These are phyloP conservation scores for Murraya koenigii DNA, from an alignment of 345 rosid genomes.

Conservation along the genomic window DNA sequence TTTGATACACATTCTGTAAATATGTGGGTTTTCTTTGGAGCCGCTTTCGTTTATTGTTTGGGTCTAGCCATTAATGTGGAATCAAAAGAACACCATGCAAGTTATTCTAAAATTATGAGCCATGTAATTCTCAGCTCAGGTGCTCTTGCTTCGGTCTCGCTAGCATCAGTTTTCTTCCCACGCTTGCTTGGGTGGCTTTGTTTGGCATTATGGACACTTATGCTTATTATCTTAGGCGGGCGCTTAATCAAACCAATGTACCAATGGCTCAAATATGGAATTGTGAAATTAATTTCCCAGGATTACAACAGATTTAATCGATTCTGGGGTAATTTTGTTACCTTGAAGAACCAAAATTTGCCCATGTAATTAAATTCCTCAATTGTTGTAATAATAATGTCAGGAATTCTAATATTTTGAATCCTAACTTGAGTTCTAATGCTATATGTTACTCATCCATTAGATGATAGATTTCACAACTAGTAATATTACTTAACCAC, in stretches of 20 bases:
- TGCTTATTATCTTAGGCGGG: not conserved
- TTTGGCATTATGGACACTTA: not conserved
- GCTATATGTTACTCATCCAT: too few species aligned
- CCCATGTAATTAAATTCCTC: not conserved
- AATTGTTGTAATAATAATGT: too few species aligned
- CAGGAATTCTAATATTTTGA: too few species aligned
- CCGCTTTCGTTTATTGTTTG: not conserved
- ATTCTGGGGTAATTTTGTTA: not conserved
- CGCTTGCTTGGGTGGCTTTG: not conserved
- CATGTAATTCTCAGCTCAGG: not conserved
- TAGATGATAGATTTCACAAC: too few species aligned
- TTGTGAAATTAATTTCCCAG: too few species aligned
- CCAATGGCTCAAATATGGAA: not conserved
- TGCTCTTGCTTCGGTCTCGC: not conserved
- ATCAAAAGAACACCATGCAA: not conserved
- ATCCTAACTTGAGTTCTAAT: too few species aligned
- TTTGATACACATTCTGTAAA: conserved; percentile 6
- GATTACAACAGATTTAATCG: not conserved
- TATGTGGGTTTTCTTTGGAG: not conserved
- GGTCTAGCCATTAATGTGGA: not conserved
- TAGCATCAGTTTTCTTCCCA: conserved; percentile 6
- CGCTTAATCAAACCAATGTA: not conserved
- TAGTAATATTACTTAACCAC: too few species aligned
- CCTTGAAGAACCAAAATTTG: not conserved
- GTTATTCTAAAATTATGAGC: not conserved